These are phyloP conservation scores for Echinosophora koreensis DNA, from an alignment of 306 rosid genomes.

Conservation along the genomic window DNA sequence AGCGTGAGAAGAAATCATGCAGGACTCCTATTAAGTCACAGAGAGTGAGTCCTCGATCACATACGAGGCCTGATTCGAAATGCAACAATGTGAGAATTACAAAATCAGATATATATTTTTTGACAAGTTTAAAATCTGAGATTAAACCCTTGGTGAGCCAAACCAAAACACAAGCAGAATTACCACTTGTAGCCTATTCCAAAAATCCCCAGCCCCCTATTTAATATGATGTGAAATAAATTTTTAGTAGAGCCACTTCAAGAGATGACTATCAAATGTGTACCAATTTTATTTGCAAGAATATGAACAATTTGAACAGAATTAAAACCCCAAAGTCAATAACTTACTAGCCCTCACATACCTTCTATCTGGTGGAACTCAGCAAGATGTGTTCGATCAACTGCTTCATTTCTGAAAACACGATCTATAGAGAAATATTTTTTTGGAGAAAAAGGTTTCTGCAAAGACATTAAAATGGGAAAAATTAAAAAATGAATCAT, in stretches of 20 bases:
- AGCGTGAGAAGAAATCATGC: conserved; percentile 85
- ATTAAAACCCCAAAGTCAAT: background rate
- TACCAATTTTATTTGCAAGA: conserved; percentile 20
- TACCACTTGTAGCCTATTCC: background rate
- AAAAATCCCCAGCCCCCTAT: conserved; percentile 1
- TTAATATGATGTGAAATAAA: conserved; percentile 2
- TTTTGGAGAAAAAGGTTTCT: conserved; percentile 88
- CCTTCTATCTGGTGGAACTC: conserved; percentile 99
- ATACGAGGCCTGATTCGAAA: conserved; percentile 77
- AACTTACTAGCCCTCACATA: conserved; percentile 45
- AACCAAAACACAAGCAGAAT: conserved; percentile 4
- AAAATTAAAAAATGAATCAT: background rate
- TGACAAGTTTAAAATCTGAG: background rate
- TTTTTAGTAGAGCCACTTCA: background rate
- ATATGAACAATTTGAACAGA: conserved; percentile 28
- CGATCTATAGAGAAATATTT: conserved; percentile 96
- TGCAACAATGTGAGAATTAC: background rate
- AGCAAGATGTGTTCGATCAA: conserved; percentile 97
- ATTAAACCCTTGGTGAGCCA: conserved; percentile 1
- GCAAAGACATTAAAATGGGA: conserved; percentile 46
- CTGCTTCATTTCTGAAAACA: conserved; percentile 97
- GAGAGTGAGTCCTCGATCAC: conserved; percentile 90
- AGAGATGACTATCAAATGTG: conserved; percentile 3
- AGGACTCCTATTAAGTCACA: conserved; percentile 89
- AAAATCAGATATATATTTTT: conserved; percentile 10